Conservation (phyloP, 2,329 filamentous ascomycete species). For the Sporothrix dimorphospora region DNA sequence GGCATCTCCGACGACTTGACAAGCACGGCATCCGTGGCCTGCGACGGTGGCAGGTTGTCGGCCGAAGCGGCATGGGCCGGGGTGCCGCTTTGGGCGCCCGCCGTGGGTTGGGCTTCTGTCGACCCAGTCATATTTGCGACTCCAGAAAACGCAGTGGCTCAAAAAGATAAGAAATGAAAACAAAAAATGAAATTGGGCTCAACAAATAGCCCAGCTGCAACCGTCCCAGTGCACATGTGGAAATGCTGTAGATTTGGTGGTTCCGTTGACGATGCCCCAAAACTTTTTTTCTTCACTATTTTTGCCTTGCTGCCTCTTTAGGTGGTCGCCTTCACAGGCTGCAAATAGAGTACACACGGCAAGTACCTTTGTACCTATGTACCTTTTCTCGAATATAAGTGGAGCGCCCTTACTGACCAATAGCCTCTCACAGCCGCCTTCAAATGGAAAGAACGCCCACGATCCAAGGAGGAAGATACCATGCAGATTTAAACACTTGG, state of each 20-base stretch:
- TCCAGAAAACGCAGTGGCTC: neutral
- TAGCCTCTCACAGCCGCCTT: neutral
- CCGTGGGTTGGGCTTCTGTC: neutral
- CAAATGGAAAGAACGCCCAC: neutral
- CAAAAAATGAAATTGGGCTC: neutral
- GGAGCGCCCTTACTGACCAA: neutral
- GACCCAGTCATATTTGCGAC: neutral
- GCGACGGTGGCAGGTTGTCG: conserved; percentile 55
- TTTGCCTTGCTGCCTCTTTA: neutral
- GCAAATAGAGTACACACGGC: neutral
- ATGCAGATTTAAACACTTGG: neutral
- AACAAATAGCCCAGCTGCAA: neutral
- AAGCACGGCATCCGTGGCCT: conserved; percentile 78
- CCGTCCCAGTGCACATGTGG: neutral
- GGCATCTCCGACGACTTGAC: conserved; percentile 83
- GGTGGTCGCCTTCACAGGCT: neutral
- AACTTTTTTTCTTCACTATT: conserved; percentile 11
- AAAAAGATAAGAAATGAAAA: neutral
- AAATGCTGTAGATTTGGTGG: neutral
- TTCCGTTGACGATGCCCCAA: neutral
- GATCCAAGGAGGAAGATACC: neutral
- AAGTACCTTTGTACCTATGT: neutral
- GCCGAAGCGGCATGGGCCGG: neutral
- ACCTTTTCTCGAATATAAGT: conserved; percentile 5
- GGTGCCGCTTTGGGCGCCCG: neutral